A percentile compares a stretch with the other conserved stretches of the same genome.
phyloP scores from a whole-genome alignment of 805 yeast genomes.

The Cyberlindnera maritima region DNA sequence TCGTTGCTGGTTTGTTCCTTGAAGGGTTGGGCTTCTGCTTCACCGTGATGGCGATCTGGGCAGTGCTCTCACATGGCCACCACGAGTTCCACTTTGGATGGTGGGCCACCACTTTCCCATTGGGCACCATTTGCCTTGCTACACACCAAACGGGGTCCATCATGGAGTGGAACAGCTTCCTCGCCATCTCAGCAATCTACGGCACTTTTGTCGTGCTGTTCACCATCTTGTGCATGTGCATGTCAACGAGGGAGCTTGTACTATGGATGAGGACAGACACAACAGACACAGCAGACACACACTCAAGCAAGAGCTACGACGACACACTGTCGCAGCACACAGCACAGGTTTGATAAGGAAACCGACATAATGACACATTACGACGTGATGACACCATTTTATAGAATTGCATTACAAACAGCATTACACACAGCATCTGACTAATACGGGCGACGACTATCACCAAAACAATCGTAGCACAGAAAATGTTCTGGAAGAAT shows the following conservation, averaged over 20 bases:
- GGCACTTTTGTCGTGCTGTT: slow-evolving; percentile 21
- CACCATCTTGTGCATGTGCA: slow-evolving; percentile 7
- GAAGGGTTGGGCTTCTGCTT: slow-evolving; percentile 59
- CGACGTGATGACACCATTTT: too few relatives aligned
- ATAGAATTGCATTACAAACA: too few relatives aligned
- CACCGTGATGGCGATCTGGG: slow-evolving; percentile 40
- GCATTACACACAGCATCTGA: too few relatives aligned
- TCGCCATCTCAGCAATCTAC: slow-evolving; percentile 61
- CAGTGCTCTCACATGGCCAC: slow-evolving; percentile 33
- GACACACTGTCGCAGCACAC: too few relatives aligned
- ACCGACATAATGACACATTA: too few relatives aligned
- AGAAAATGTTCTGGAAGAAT: too few relatives aligned
- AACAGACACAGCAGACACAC: too few relatives aligned
- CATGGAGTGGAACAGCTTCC: slow-evolving; percentile 54
- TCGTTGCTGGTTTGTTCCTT: slow-evolving; percentile 42
- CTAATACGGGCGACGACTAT: too few relatives aligned
- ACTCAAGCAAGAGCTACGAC: too few relatives aligned
- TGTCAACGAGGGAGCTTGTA: slow-evolving; percentile 3
- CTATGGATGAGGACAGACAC: neutral
- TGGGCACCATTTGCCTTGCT: slow-evolving; percentile 77
- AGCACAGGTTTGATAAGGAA: too few relatives aligned
- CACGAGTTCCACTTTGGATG: slow-evolving; percentile 47
- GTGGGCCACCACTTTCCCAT: slow-evolving; percentile 91
- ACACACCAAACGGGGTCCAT: slow-evolving; percentile 47
- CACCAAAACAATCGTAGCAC: too few relatives aligned